A percentile compares a stretch with the other conserved stretches of the same genome.
These are phyloP conservation scores for Blastobotrys indianensis DNA, from an alignment of 1,139 yeast species.

Conservation along the genomic window DNA sequence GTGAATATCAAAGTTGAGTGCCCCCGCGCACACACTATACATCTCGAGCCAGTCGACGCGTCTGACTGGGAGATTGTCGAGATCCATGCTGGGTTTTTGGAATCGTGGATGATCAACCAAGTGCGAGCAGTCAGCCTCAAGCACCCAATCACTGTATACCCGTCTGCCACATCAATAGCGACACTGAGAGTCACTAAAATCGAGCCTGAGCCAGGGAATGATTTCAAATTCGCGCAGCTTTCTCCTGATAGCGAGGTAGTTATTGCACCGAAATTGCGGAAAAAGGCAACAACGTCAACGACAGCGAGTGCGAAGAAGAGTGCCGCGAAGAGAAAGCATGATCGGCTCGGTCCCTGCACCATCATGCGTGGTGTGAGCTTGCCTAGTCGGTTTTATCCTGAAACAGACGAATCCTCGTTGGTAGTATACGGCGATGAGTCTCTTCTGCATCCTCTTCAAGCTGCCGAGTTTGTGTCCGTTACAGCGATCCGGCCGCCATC, in stretches of 20 bases:
- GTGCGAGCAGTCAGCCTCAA: constrained; percentile 64
- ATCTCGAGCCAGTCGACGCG: constrained; percentile 68
- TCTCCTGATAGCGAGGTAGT: constrained; percentile 73
- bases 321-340: constrained; percentile 9
- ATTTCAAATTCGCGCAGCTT: constrained; percentile 47
- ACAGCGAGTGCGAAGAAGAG: constrained; percentile 12
- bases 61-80: constrained; percentile 93
- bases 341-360: constrained; percentile 34
- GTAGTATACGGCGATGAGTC: constrained; percentile 42
- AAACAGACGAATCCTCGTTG: constrained; percentile 10
- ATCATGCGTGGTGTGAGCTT: constrained; percentile 52
- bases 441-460: constrained; percentile 32
- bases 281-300: constrained; percentile 22
- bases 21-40: constrained; percentile 53
- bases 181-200: constrained; percentile 57
- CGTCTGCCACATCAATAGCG: constrained; percentile 62
- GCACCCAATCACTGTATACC: constrained; percentile 64
- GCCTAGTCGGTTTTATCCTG: constrained; percentile 38
- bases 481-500: constrained; percentile 41
- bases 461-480: constrained; percentile 50
- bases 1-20: constrained; percentile 36
- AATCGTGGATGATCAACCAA: constrained; percentile 69
- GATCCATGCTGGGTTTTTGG: constrained; percentile 71
- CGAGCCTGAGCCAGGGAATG: constrained; percentile 39
- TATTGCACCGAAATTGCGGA: constrained; percentile 69